Percentiles rank a stretch among this genome's conserved stretches.
Evolutionary conservation across 2,329 filamentous ascomycete species (phyloP).

Genomic region (Aspergillus brunneoviolaceus): DNA sequence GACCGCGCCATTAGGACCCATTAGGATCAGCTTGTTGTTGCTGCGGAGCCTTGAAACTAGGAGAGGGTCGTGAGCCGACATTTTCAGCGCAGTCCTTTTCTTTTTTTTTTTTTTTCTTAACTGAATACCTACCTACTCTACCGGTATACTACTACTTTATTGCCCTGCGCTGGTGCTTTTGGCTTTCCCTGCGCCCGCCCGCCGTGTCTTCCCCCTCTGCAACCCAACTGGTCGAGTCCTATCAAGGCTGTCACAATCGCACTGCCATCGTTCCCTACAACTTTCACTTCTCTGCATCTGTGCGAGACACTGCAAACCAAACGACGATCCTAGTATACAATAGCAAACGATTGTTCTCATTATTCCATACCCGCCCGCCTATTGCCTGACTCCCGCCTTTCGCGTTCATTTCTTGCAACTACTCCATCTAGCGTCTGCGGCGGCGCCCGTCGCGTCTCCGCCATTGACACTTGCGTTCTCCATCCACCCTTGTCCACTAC

Average conservation of each 20-base stretch:
- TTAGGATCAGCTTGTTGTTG: not conserved
- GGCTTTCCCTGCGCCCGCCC: not conserved
- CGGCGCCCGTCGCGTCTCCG: conserved; percentile 19
- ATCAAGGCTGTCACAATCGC: not conserved
- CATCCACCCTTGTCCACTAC: conserved; percentile 5
- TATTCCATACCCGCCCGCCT: not conserved
- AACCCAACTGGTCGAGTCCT: not conserved
- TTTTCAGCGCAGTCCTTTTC: not conserved
- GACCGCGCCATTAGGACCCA: not conserved
- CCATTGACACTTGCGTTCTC: conserved; percentile 11
- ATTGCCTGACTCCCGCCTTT: conserved; percentile 3
- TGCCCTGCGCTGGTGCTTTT: not conserved
- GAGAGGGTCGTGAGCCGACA: not conserved
- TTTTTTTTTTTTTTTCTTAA: no score
- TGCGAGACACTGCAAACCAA: not conserved
- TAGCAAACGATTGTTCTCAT: not conserved
- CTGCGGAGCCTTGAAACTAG: not conserved
- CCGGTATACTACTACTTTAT: not conserved
- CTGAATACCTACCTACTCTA: no score
- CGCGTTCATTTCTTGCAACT: conserved; percentile 7
- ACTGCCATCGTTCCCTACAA: not conserved
- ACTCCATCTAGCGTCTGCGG: conserved; percentile 11
- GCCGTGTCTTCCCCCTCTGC: not conserved
- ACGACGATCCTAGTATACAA: not conserved
- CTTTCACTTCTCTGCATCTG: not conserved